phyloP scores from a whole-genome alignment of 768 basidiomycete genomes.

The Suillus luteus region DNA sequence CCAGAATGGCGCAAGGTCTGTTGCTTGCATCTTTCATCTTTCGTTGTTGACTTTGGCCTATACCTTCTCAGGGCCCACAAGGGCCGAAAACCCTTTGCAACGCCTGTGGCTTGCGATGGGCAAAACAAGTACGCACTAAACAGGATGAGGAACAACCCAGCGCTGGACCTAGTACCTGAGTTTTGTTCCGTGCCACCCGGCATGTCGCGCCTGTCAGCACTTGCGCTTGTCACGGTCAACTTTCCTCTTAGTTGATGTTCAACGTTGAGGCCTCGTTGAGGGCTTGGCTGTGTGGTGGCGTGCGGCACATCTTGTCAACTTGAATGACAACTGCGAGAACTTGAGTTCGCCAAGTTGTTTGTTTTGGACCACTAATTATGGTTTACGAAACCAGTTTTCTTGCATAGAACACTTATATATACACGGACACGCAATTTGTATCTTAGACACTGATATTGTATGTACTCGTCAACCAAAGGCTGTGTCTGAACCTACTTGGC shows the following conservation, averaged over 20 bases:
- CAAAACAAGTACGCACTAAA: constrained; percentile 64
- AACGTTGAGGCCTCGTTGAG: too few relatives aligned
- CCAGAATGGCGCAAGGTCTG: constrained; percentile 94
- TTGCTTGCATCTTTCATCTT: neutral
- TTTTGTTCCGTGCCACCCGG: constrained; percentile 7
- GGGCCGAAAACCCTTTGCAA: constrained; percentile 99
- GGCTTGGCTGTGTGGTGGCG: neutral
- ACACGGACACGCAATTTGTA: constrained; percentile 14
- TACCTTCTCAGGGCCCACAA: constrained; percentile 67
- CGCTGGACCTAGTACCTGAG: constrained; percentile 23
- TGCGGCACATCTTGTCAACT: constrained; percentile 1
- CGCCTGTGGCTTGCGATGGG: constrained; percentile 93
- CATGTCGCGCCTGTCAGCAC: neutral
- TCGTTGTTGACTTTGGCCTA: constrained; percentile 21
- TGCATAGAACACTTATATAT: constrained; percentile 15
- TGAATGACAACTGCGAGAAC: neutral
- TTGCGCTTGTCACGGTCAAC: neutral
- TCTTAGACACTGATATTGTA: neutral
- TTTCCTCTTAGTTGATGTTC: neutral
- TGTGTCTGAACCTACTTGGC: neutral
- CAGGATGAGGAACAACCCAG: constrained; percentile 35
- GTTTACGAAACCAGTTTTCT: constrained; percentile 14
- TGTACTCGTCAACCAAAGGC: neutral
- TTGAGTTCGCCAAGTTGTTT: neutral
- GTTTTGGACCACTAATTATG: neutral